Conservation (phyloP, 2,329 filamentous ascomycete species). For the Setomelanomma holmii region DNA sequence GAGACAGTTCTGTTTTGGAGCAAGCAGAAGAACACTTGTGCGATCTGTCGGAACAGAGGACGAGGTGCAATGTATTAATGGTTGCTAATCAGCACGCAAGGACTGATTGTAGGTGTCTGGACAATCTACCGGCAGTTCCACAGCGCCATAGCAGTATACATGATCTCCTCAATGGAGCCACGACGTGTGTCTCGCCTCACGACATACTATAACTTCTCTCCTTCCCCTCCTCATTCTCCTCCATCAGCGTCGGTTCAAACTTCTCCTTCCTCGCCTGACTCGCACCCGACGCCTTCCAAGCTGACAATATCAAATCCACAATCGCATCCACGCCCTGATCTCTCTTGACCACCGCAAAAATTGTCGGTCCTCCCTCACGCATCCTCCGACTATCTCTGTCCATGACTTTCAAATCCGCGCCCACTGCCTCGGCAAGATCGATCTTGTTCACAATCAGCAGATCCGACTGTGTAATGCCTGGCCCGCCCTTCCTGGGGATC, state of each 20-base stretch:
- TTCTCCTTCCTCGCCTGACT: conserved; percentile 45
- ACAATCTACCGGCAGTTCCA: too few relatives aligned
- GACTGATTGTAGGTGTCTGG: too few relatives aligned
- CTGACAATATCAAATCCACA: conserved; percentile 84
- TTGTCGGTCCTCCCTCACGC: conserved; percentile 90
- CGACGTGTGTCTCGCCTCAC: not conserved
- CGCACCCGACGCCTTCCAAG: conserved; percentile 91
- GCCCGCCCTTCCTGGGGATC: conserved; percentile 92
- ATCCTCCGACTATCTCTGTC: conserved; percentile 93
- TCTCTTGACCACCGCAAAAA: conserved; percentile 98
- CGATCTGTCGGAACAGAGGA: too few relatives aligned
- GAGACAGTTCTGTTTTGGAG: too few relatives aligned
- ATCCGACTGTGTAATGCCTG: conserved; percentile 96
- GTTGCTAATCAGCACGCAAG: too few relatives aligned
- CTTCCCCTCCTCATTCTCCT: conserved; percentile 23
- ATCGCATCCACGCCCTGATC: conserved; percentile 85
- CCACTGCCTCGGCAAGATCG: conserved; percentile 87
- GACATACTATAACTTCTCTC: conserved; percentile 19
- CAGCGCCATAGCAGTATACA: too few relatives aligned
- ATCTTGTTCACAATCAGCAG: conserved; percentile 96
- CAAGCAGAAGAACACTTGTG: too few relatives aligned
- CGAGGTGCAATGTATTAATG: too few relatives aligned
- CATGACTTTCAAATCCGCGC: conserved; percentile 92
- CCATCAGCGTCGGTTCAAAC: conserved; percentile 44
- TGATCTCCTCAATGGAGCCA: too few relatives aligned